Percentiles rank a stretch among this genome's conserved stretches.
Evolutionary conservation across 1,284 basidiomycete species (phyloP).

Genomic region (Dichomitus squalens): DNA sequence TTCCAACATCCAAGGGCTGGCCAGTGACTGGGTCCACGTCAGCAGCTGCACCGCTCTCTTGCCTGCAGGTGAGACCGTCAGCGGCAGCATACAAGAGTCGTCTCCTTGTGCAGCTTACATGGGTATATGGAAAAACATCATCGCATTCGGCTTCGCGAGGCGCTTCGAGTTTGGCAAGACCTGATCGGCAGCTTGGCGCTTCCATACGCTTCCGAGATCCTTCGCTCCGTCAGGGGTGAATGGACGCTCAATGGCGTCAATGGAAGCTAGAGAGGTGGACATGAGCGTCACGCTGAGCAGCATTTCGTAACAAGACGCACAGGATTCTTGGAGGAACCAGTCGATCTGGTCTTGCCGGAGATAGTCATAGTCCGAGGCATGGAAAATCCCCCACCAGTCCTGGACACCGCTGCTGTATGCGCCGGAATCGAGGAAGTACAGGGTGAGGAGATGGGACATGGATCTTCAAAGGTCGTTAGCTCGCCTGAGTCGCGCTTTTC

Average conservation of each 20-base stretch:
- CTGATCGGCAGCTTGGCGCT: conserved; percentile 50
- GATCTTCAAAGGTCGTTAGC: conserved; percentile 49
- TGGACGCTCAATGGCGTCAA: conserved; percentile 76
- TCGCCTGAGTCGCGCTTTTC: conserved; percentile 9
- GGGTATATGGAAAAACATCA: conserved; percentile 97
- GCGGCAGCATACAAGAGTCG: not conserved
- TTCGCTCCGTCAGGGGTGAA: conserved; percentile 75
- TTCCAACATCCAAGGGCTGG: conserved; percentile 67
- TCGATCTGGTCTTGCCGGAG: conserved; percentile 81
- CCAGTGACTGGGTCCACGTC: conserved; percentile 62
- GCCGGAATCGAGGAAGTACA: conserved; percentile 95
- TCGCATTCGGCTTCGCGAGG: conserved; percentile 86
- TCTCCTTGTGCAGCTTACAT: conserved; percentile 53
- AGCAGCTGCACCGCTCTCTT: conserved; percentile 60
- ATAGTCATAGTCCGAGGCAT: conserved; percentile 78
- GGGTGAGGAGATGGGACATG: conserved; percentile 82
- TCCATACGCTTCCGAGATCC: conserved; percentile 70
- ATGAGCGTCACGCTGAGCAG: not conserved
- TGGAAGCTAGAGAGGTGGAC: conserved; percentile 30
- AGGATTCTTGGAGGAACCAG: conserved; percentile 85
- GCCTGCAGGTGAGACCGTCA: conserved; percentile 21
- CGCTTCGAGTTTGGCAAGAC: conserved; percentile 53
- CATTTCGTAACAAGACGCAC: conserved; percentile 32
- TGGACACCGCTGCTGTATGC: conserved; percentile 63
- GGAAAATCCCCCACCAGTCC: conserved; percentile 63